Percentiles rank a stretch among this genome's conserved stretches.
Evolutionary conservation across 176 grass and related monocot genomes (phyloP).

Genomic region (Oryza longistaminata): DNA sequence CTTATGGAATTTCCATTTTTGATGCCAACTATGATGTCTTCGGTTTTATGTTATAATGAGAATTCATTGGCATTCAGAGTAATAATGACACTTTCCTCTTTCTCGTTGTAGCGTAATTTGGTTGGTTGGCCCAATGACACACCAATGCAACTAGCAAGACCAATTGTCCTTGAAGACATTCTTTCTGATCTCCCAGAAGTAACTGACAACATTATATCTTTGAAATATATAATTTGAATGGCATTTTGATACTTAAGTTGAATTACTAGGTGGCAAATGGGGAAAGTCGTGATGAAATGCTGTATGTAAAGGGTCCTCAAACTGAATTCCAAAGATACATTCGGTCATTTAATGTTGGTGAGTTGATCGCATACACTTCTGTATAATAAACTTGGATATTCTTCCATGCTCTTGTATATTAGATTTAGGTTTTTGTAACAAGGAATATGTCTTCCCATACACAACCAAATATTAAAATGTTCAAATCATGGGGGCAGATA

Average conservation of each 20-base stretch:
- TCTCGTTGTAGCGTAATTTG: slow-evolving; percentile 62
- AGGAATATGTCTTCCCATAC: neutral
- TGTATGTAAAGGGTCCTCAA: slow-evolving; percentile 68
- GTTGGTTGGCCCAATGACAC: slow-evolving; percentile 67
- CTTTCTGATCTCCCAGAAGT: slow-evolving; percentile 92
- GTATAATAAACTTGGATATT: slow-evolving; percentile 6
- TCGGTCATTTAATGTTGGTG: slow-evolving; percentile 67
- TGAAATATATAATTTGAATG: slow-evolving; percentile 16
- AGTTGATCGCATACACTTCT: slow-evolving; percentile 25
- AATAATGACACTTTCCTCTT: slow-evolving; percentile 18
- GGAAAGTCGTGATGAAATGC: slow-evolving; percentile 78
- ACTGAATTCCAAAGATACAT: slow-evolving; percentile 92
- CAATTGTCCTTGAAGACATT: slow-evolving; percentile 82
- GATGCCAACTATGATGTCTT: slow-evolving; percentile 4
- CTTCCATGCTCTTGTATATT: neutral
- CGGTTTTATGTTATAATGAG: neutral
- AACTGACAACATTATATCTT: slow-evolving; percentile 37
- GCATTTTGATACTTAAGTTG: slow-evolving; percentile 22
- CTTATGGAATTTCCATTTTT: slow-evolving; percentile 31
- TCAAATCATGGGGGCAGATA: neutral
- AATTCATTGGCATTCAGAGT: slow-evolving; percentile 33
- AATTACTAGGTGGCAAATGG: slow-evolving; percentile 66
- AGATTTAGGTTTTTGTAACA: neutral
- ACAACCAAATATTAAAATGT: neutral
- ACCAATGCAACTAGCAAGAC: slow-evolving; percentile 61